A percentile compares a stretch with the other conserved stretches of the same genome.
phyloP scores from a whole-genome alignment of 352 stramenopile species.

The Globisporangium nodosum region DNA sequence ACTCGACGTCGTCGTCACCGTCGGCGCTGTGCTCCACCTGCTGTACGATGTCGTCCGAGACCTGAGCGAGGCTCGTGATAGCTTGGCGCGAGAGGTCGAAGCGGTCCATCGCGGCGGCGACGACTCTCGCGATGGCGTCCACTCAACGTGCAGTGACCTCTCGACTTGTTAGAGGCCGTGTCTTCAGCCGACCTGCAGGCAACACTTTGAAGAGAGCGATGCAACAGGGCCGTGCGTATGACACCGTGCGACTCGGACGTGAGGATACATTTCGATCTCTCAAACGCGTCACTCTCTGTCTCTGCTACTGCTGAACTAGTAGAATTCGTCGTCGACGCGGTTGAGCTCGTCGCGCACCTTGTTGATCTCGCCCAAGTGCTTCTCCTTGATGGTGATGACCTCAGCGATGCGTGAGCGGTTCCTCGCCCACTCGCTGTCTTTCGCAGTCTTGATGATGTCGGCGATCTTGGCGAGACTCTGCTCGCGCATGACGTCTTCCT shows the following conservation, averaged over 20 bases:
- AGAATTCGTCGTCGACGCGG: slow-evolving; percentile 76
- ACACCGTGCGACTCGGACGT: too few species aligned
- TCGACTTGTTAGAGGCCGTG: not conserved
- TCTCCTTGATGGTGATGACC: slow-evolving; percentile 71
- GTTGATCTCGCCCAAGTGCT: slow-evolving; percentile 53
- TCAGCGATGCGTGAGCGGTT: slow-evolving; percentile 71
- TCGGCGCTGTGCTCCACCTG: slow-evolving; percentile 26
- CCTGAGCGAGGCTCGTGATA: slow-evolving; percentile 38
- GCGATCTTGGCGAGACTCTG: slow-evolving; percentile 71
- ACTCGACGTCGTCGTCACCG: not conserved
- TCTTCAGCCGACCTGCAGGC: too few species aligned
- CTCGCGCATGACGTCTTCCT: slow-evolving; percentile 83
- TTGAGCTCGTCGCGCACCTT: slow-evolving; percentile 70
- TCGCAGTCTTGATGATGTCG: slow-evolving; percentile 50
- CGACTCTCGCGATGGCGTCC: not conserved
- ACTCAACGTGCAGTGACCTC: not conserved
- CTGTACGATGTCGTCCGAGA: slow-evolving; percentile 34
- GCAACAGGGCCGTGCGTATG: too few species aligned
- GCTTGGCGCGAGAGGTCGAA: slow-evolving; percentile 51
- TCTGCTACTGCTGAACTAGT: slow-evolving; percentile 18
- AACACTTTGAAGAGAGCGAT: not conserved
- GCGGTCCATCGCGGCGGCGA: slow-evolving; percentile 17
- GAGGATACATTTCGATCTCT: too few species aligned
- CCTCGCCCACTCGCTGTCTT: slow-evolving; percentile 64
- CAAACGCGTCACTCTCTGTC: not conserved